Evolutionary conservation across 2,329 filamentous ascomycete genomes (phyloP).

Genomic region (Leptographium radiaticola): DNA sequence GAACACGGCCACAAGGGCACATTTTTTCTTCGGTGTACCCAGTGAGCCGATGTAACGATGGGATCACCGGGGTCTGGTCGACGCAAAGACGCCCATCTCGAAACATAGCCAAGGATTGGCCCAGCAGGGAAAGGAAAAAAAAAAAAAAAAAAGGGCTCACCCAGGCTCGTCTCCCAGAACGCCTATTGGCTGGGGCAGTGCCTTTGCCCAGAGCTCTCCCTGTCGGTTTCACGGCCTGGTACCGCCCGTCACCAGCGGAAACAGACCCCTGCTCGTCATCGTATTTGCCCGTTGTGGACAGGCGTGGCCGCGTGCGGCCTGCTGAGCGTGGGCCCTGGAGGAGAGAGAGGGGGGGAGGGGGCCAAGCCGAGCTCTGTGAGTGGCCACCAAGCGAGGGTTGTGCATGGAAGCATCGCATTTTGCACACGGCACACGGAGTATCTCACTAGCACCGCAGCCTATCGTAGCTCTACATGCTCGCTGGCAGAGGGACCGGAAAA

Average conservation of each 20-base stretch:
- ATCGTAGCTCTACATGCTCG: too few species aligned
- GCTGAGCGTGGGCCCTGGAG: background rate
- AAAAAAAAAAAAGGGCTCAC: background rate
- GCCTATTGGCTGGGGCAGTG: background rate
- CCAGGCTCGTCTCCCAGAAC: background rate
- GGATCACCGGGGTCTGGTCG: too few species aligned
- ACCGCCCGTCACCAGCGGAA: background rate
- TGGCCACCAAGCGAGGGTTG: background rate
- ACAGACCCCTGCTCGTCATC: background rate
- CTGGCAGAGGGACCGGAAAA: too few species aligned
- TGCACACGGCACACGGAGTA: too few species aligned
- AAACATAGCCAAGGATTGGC: too few species aligned
- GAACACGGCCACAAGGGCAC: too few species aligned
- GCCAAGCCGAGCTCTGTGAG: background rate
- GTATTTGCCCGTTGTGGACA: background rate
- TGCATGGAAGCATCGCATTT: too few species aligned
- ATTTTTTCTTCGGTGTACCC: too few species aligned
- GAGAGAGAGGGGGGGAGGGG: background rate
- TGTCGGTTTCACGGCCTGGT: background rate
- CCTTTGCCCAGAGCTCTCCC: background rate
- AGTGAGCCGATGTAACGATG: too few species aligned
- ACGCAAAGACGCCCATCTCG: too few species aligned
- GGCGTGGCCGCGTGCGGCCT: background rate
- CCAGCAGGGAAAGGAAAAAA: too few species aligned
- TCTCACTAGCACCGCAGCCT: too few species aligned